Conservation (phyloP, 495 filamentous ascomycete genomes). For the Hypoxylon fuscum region DNA sequence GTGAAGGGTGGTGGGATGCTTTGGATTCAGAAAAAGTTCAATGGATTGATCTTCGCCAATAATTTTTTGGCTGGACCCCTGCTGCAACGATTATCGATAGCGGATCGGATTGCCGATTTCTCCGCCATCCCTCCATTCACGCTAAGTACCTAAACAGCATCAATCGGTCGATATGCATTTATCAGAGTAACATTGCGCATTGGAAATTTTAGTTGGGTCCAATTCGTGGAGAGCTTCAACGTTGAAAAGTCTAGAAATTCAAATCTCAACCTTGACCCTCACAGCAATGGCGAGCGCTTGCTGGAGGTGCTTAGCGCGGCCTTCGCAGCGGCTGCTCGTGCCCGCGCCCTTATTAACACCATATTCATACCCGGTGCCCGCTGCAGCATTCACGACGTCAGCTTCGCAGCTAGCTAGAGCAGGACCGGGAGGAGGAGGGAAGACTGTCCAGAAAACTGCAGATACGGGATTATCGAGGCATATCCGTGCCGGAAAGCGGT, state of each 20-base stretch:
- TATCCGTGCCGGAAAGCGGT: slow-evolving; percentile 47
- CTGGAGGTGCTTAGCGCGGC: slow-evolving; percentile 72
- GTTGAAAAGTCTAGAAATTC: slow-evolving; percentile 29
- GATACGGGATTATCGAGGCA: slow-evolving; percentile 28
- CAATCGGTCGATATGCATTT: slow-evolving; percentile 19
- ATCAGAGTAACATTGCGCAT: slow-evolving; percentile 11
- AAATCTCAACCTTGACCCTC: slow-evolving; percentile 38
- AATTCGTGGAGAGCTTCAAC: slow-evolving; percentile 29
- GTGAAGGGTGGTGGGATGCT: slow-evolving; percentile 1
- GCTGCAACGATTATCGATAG: slow-evolving; percentile 31
- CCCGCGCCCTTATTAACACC: slow-evolving; percentile 43
- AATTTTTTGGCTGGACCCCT: slow-evolving; percentile 40
- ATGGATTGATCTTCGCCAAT: slow-evolving; percentile 24
- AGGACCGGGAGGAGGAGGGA: slow-evolving; percentile 3
- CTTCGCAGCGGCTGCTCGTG: slow-evolving; percentile 47
- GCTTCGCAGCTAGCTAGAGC: slow-evolving; percentile 49
- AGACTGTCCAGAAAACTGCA: slow-evolving; percentile 41
- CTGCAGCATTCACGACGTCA: slow-evolving; percentile 51
- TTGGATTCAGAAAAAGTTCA: slow-evolving; percentile 23
- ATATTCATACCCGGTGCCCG: slow-evolving; percentile 53
- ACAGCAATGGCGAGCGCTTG: slow-evolving; percentile 73
- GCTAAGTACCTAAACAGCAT: background rate
- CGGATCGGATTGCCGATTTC: slow-evolving; percentile 27
- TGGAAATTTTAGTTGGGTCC: slow-evolving; percentile 29
- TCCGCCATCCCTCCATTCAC: slow-evolving; percentile 18